A percentile compares a stretch with the other conserved stretches of the same genome.
Conservation (phyloP, 2,329 filamentous ascomycete species). For the Colletotrichum agaves region DNA sequence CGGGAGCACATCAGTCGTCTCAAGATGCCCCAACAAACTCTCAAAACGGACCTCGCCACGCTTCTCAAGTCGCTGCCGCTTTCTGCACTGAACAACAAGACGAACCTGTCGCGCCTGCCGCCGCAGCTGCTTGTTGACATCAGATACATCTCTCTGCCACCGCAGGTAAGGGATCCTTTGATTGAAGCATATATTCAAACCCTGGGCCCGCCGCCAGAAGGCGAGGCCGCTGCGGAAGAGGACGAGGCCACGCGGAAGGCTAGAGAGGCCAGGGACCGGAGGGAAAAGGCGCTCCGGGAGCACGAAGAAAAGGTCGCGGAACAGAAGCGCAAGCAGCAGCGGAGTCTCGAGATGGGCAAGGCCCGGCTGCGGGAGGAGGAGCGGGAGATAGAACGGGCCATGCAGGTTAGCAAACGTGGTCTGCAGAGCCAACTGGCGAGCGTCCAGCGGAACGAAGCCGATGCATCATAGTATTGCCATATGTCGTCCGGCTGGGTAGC, state of each 20-base stretch:
- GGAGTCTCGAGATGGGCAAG: constrained; percentile 69
- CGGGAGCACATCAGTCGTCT: constrained; percentile 77
- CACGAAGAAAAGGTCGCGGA: constrained; percentile 71
- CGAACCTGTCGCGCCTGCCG: constrained; percentile 68
- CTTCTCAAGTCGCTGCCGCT: constrained; percentile 72
- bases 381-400: constrained; percentile 73
- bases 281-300: constrained; percentile 70
- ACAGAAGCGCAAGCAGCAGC: constrained; percentile 69
- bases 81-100: constrained; percentile 68
- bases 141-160: constrained; percentile 74
- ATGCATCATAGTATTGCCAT: constrained; percentile 8
- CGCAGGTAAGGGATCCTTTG: constrained; percentile 69
- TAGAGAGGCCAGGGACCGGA: constrained; percentile 62
- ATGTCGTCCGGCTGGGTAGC: constrained; percentile 7
- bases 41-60: constrained; percentile 75
- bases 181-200: constrained; percentile 74
- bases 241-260: constrained; percentile 62
- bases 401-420: constrained; percentile 75
- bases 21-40: constrained; percentile 71
- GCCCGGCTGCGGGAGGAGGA: constrained; percentile 73
- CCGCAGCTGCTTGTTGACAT: constrained; percentile 72
- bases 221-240: constrained; percentile 52
- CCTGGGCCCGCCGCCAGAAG: constrained; percentile 65
- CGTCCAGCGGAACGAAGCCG: constrained; percentile 36
- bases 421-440: constrained; percentile 68